Conservation (phyloP, 352 stramenopile genomes). For the Globisporangium emineosum region DNA sequence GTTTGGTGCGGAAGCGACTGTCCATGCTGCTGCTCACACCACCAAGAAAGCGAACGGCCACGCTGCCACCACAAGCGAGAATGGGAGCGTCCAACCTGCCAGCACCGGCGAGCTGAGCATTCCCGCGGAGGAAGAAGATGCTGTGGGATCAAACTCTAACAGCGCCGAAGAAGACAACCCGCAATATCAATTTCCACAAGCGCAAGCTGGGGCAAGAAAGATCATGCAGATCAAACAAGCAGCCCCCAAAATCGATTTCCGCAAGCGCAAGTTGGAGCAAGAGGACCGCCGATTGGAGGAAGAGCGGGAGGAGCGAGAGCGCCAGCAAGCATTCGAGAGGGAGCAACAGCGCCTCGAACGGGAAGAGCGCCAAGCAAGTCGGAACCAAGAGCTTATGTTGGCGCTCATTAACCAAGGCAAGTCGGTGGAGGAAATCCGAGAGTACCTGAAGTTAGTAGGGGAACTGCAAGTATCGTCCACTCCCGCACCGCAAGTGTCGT, state of each 20-base stretch:
- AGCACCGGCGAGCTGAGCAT: background rate
- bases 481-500: background rate
- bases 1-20: slow-evolving; percentile 5
- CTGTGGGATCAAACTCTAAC: background rate
- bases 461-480: background rate
- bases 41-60: background rate
- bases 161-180: background rate
- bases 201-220: background rate
- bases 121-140: background rate
- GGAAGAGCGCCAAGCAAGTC: background rate
- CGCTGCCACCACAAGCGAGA: background rate
- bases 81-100: background rate
- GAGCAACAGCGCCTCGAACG: background rate
- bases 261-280: background rate
- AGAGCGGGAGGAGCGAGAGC: background rate
- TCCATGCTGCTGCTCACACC: background rate
- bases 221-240: background rate
- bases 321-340: background rate
- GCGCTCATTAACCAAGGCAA: background rate
- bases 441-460: background rate
- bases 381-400: background rate
- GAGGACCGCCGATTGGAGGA: background rate
- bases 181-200: background rate
- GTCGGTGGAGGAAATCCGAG: background rate
- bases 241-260: no score